A percentile compares a stretch with the other conserved stretches of the same genome.
Evolutionary conservation across 1,284 basidiomycete species (phyloP).

Genomic region (Ustilago shanxiensis): DNA sequence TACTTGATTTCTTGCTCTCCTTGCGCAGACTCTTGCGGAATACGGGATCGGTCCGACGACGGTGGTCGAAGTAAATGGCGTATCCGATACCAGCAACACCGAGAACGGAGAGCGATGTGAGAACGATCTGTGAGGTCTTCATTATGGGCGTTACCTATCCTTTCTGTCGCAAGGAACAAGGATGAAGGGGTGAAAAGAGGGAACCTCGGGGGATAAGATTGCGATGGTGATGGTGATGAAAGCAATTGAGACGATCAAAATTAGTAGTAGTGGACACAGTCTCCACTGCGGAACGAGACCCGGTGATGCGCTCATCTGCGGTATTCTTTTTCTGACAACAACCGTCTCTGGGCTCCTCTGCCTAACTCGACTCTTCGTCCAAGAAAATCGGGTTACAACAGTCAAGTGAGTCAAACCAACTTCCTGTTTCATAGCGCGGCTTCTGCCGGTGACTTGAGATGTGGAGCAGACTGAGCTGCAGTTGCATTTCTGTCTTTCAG

Average conservation of each 20-base stretch:
- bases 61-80: slow-evolving; percentile 88
- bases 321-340: background rate
- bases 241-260: too few species aligned
- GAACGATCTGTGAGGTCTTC: slow-evolving; percentile 53
- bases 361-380: background rate
- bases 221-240: too few species aligned
- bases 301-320: slow-evolving; percentile 24
- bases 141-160: slow-evolving; percentile 20
- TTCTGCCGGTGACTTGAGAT: slow-evolving; percentile 13
- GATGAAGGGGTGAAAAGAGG: background rate
- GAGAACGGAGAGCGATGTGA: slow-evolving; percentile 56
- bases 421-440: too few species aligned
- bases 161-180: background rate
- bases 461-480: slow-evolving; percentile 27
- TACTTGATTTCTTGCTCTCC: slow-evolving; percentile 74
- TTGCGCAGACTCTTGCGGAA: slow-evolving; percentile 93
- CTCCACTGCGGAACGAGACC: slow-evolving; percentile 15
- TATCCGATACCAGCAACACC: slow-evolving; percentile 63
- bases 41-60: slow-evolving; percentile 84
- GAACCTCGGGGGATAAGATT: background rate
- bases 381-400: slow-evolving; percentile 14
- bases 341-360: background rate
- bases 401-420: too few species aligned
- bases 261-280: background rate
- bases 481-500: background rate